Percentiles rank a stretch among this genome's conserved stretches.
Conservation (phyloP, 1,139 yeast genomes). For the Candida glucosophila region DNA sequence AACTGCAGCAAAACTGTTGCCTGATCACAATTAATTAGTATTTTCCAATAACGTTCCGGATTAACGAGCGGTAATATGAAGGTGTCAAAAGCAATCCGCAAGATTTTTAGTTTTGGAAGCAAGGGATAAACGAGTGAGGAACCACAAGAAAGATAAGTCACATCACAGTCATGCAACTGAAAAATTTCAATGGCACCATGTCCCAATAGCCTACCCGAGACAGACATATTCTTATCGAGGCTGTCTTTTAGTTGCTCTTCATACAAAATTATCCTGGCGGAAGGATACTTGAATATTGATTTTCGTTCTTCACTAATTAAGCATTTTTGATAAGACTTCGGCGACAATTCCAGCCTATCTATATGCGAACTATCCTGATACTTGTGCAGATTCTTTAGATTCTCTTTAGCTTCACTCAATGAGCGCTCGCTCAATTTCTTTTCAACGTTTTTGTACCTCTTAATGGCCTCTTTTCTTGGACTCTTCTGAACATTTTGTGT, state of each 20-base stretch:
- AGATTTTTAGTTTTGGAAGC: constrained; percentile 48
- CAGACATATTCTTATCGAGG: constrained; percentile 5
- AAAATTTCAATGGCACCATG: constrained; percentile 60
- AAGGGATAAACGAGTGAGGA: constrained; percentile 55
- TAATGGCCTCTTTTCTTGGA: constrained; percentile 33
- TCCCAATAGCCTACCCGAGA: constrained; percentile 42
- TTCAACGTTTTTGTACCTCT: constrained; percentile 29
- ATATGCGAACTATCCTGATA: not conserved
- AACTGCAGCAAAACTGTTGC: constrained; percentile 20
- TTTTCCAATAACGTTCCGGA: constrained; percentile 68
- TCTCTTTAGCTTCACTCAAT: constrained; percentile 22
- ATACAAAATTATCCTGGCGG: constrained; percentile 34
- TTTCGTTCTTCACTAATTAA: constrained; percentile 27
- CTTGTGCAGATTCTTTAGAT: constrained; percentile 10
- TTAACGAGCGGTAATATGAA: constrained; percentile 59
- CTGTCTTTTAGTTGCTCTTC: constrained; percentile 24
- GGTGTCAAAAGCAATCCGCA: constrained; percentile 44
- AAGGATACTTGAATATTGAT: constrained; percentile 27
- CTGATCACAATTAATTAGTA: constrained; percentile 37
- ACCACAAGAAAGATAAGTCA: constrained; percentile 54
- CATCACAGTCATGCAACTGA: constrained; percentile 54
- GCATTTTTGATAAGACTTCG: constrained; percentile 4
- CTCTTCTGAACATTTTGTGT: constrained; percentile 11
- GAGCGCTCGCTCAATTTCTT: constrained; percentile 15
- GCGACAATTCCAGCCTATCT: constrained; percentile 1